Conservation (phyloP, 2,329 filamentous ascomycete genomes). For the Talaromyces sp. region DNA sequence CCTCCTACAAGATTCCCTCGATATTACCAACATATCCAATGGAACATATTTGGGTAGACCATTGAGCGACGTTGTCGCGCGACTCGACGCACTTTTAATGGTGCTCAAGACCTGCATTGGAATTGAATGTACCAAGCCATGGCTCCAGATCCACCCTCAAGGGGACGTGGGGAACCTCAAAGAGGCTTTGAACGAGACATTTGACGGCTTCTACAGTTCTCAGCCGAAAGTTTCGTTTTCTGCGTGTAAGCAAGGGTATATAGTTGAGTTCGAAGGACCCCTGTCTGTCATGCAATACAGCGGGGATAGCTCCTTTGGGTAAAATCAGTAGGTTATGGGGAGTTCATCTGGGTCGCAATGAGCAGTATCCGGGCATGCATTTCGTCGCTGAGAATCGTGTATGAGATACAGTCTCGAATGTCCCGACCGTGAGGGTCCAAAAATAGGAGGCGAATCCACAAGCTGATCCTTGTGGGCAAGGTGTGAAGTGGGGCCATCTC, state of each 20-base stretch:
- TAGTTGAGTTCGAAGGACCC: neutral
- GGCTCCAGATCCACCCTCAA: constrained; percentile 24
- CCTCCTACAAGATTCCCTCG: neutral
- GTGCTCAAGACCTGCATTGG: constrained; percentile 31
- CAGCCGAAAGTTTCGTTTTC: constrained; percentile 3
- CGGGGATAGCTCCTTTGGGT: neutral
- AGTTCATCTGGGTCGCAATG: neutral
- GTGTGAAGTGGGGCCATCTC: too few species aligned
- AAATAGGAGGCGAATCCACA: too few species aligned
- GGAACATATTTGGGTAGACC: neutral
- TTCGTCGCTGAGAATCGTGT: too few species aligned
- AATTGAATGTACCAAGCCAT: constrained; percentile 24
- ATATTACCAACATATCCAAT: neutral
- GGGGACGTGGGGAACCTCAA: constrained; percentile 22
- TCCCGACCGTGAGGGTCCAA: too few species aligned
- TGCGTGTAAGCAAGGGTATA: constrained; percentile 1
- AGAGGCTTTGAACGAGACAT: constrained; percentile 23
- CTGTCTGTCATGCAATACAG: neutral
- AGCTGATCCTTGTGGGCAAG: too few species aligned
- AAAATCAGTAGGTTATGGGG: neutral
- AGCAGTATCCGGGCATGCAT: too few species aligned
- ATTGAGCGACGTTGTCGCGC: constrained; percentile 11
- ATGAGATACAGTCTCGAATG: too few species aligned
- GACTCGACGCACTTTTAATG: constrained; percentile 29
- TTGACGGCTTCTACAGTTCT: constrained; percentile 24